These are phyloP conservation scores for Astragalus glycyphyllos DNA, from an alignment of 306 rosid species.

Conservation along the genomic window DNA sequence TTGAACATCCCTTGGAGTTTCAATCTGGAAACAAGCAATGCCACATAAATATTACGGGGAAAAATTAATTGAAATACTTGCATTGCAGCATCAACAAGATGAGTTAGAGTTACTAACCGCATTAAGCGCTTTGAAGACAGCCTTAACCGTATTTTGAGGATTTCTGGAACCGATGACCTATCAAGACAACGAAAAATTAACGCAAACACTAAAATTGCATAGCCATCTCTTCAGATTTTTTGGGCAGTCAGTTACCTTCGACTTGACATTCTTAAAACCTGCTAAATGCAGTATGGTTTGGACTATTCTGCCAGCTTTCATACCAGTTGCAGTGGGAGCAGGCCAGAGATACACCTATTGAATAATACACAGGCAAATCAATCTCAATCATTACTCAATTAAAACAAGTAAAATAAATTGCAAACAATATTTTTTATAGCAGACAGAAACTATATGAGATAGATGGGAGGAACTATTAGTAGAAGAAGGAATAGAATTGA, in stretches of 20 bases:
- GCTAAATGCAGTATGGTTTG: conserved; percentile 82
- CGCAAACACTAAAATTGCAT: conserved; percentile 28
- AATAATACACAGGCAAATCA: conserved; percentile 4
- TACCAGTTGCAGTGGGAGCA: conserved; percentile 79
- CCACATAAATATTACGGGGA: conserved; percentile 7
- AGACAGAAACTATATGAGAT: conserved; percentile 15
- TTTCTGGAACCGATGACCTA: conserved; percentile 91
- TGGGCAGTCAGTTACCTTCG: conserved; percentile 68
- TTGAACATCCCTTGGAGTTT: conserved; percentile 90
- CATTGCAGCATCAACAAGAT: conserved; percentile 21
- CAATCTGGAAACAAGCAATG: conserved; percentile 63
- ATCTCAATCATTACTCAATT: conserved; percentile 2
- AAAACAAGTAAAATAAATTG: conserved; percentile 14
- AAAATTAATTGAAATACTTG: conserved; percentile 24
- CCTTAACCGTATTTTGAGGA: conserved; percentile 89
- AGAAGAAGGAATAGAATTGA: conserved; percentile 31
- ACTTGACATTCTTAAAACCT: conserved; percentile 90
- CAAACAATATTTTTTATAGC: background rate
- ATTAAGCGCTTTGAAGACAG: conserved; percentile 88
- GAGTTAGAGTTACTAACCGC: conserved; percentile 65
- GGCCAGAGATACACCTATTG: conserved; percentile 95
- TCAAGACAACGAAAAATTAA: conserved; percentile 37
- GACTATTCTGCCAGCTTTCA: conserved; percentile 87
- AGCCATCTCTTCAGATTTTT: conserved; percentile 34
- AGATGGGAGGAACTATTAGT: conserved; percentile 11